phyloP scores from a whole-genome alignment of 192 early-diverging fungal species.

The Umbelopsis vinacea region DNA sequence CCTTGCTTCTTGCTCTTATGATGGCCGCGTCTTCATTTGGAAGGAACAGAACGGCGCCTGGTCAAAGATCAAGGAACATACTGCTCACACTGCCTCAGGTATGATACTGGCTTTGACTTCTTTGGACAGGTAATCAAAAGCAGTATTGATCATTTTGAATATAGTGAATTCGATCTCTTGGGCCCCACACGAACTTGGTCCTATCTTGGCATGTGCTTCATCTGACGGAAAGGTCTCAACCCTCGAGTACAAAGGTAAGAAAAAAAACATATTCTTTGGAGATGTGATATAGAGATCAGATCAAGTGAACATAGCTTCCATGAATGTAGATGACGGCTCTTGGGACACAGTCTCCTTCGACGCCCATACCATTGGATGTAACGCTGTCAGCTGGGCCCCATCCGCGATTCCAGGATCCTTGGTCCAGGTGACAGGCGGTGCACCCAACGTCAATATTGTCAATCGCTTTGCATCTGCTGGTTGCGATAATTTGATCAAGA shows the following conservation, averaged over 20 bases:
- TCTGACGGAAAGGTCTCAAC: constrained; percentile 95
- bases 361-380: constrained; percentile 91
- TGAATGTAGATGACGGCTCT: constrained; percentile 71
- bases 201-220: constrained; percentile 88
- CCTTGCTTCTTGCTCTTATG: constrained; percentile 95
- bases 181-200: constrained; percentile 97
- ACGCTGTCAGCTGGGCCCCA: constrained; percentile 95
- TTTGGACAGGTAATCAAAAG: too few species aligned
- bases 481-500: constrained; percentile 96
- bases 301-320: background rate
- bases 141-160: background rate
- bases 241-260: constrained; percentile 86
- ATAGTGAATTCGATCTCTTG: constrained; percentile 95
- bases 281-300: too few species aligned
- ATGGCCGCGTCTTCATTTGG: constrained; percentile 96
- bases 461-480: constrained; percentile 92
- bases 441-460: constrained; percentile 54
- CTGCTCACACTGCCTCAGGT: constrained; percentile 89
- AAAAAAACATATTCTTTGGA: background rate
- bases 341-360: constrained; percentile 83
- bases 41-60: constrained; percentile 86
- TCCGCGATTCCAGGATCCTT: constrained; percentile 78
- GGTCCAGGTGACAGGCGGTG: constrained; percentile 63
- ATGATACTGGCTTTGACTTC: constrained; percentile 14
- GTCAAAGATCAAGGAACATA: constrained; percentile 86